Conservation (phyloP, 306 rosid species). For the Delonix regia region DNA sequence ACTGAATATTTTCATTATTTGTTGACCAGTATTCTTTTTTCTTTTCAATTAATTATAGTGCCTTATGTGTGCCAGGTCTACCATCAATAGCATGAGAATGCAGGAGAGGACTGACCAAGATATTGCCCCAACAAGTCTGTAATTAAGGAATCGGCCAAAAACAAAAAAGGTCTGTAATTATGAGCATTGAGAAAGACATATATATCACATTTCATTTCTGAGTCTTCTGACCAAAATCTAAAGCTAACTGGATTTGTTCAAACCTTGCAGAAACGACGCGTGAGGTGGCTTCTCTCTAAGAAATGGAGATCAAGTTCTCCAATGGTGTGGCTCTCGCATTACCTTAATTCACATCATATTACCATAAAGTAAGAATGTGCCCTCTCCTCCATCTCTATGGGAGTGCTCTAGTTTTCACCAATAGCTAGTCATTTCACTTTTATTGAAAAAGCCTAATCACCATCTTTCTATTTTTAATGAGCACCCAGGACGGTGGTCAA, state of each 20-base stretch:
- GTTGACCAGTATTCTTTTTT: neutral
- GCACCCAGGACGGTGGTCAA: neutral
- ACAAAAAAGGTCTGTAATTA: too few species aligned
- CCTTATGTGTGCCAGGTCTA: neutral
- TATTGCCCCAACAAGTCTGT: neutral
- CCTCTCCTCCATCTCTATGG: slow-evolving; percentile 3
- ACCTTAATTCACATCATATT: neutral
- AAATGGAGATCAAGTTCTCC: neutral
- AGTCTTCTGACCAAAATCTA: neutral
- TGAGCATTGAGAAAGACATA: neutral
- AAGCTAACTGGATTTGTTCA: neutral
- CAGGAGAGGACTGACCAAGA: neutral
- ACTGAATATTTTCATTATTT: neutral
- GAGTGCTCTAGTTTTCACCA: neutral
- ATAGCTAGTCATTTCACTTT: neutral
- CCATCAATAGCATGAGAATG: neutral
- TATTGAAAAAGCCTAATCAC: neutral
- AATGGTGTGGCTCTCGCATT: neutral
- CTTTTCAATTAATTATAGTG: too few species aligned
- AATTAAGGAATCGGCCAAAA: too few species aligned
- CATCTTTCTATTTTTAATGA: neutral
- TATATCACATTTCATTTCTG: neutral
- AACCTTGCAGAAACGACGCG: neutral
- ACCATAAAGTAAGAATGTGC: neutral
- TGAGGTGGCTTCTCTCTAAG: neutral